A percentile compares a stretch with the other conserved stretches of the same genome.
Evolutionary conservation across 2,329 filamentous ascomycete species (phyloP).

Genomic region (Cercospora berteroae): DNA sequence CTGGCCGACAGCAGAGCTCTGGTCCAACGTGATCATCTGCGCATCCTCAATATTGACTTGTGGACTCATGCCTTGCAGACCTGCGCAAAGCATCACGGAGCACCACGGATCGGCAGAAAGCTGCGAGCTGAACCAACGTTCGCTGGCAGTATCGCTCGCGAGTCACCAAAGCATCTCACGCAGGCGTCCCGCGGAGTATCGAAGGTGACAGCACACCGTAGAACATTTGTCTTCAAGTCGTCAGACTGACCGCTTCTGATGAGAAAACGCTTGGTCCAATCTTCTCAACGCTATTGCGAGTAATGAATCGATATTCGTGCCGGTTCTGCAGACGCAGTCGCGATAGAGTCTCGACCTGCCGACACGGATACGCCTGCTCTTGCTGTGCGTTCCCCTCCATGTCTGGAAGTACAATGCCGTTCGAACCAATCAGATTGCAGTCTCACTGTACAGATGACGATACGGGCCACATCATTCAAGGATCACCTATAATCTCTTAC

Average conservation of each 20-base stretch:
- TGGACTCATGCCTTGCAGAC: neutral
- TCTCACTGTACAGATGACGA: neutral
- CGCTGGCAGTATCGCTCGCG: neutral
- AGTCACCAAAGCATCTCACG: neutral
- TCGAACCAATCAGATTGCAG: neutral
- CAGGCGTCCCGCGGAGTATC: neutral
- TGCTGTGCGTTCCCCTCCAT: neutral
- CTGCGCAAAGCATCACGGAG: neutral
- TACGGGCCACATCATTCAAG: neutral
- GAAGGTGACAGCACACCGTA: neutral
- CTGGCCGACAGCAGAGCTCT: neutral
- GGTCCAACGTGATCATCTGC: neutral
- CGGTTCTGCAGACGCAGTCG: neutral
- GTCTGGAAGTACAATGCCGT: neutral
- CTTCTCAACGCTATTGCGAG: neutral
- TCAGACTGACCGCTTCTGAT: neutral
- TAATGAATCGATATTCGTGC: neutral
- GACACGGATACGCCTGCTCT: neutral
- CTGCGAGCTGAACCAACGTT: neutral
- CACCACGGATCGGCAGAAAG: neutral
- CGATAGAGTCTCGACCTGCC: neutral
- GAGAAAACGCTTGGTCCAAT: neutral
- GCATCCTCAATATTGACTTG: neutral
- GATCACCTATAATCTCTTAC: neutral
- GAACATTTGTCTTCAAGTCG: neutral